Base-by-base conservation (phyloP, 177 flowering plant species). In the Vitis hybrid region DNA sequence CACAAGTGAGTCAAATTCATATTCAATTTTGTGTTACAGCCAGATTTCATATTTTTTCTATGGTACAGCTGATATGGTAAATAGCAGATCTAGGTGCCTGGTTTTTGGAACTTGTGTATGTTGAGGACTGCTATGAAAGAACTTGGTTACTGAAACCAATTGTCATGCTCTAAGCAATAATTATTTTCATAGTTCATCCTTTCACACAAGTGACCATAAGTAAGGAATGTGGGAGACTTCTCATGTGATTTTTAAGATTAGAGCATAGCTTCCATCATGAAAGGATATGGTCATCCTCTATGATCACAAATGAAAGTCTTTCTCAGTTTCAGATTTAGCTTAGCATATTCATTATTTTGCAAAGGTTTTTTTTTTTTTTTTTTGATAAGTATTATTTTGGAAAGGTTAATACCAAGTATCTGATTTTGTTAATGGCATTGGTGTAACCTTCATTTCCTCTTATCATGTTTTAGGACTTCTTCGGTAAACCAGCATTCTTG, bases 401-500 rank as follows among this genome's bases (percentile, higher is more conserved):
- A 14, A 45, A 45, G 4, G 54, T 17, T 7, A 57, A 34, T 52
- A 4, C 15, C 14, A 55, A 51, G 21, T 26, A 34, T 40, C 3
- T 51, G 14, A 13, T 69, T 10, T 12, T 69, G 10, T 66, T 19
- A 2, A 59, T 34, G 19, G 34, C 26, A 12, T 45, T 67, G 13
- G 49, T 51, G 48, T 57, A 14, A 23, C 73, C 56, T 32, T 49
- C 50, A 18, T 66, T 58, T 60, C 7, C 32, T 70, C 71, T 12
- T 54, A 73, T 74, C 56, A 50, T 60, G 11, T 82, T 55, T 52
- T 82, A 95, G 97, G 99, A 96, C 74, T 96, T 96, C 76, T 96
- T 96, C 74, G 94, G 95, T 70, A 92, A 87, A 78, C 98, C 97
- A 49, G 99, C 99, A 65, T 96, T 92, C 81, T 76, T 96, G 86